Percentiles rank a stretch among this genome's conserved stretches.
Evolutionary conservation across 345 rosid genomes (phyloP).

Genomic region (Dipteronia dyeriana): DNA sequence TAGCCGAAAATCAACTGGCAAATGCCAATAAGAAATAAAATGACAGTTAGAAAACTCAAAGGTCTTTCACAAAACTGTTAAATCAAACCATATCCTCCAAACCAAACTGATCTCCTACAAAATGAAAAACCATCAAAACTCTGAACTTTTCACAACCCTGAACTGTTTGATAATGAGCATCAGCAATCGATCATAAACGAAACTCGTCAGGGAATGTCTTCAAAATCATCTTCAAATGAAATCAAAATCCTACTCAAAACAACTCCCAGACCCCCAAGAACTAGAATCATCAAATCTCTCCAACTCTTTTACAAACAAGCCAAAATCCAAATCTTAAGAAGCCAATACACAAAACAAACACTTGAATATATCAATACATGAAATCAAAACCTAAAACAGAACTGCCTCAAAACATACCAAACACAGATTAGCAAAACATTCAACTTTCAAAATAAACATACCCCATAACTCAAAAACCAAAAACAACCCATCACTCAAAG

Average conservation of each 20-base stretch:
- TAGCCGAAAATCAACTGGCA: constrained; percentile 3
- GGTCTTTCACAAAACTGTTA: neutral
- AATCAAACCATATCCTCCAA: constrained; percentile 18
- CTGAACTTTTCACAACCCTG: neutral
- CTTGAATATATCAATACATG: too few species aligned
- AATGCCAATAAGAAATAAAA: neutral
- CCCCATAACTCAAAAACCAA: too few species aligned
- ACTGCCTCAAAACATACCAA: too few species aligned
- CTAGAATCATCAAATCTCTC: constrained; percentile 6
- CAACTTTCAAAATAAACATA: too few species aligned
- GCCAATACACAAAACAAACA: too few species aligned
- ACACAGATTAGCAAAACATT: too few species aligned
- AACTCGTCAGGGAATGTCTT: neutral
- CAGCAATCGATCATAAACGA: too few species aligned
- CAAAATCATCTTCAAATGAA: constrained; percentile 13
- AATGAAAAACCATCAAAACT: neutral
- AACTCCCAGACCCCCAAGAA: neutral
- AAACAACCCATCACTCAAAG: too few species aligned
- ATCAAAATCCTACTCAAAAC: constrained; percentile 2
- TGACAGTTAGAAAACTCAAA: neutral
- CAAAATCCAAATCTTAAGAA: too few species aligned
- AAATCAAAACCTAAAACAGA: neutral
- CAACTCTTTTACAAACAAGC: constrained; percentile 3
- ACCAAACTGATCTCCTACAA: constrained; percentile 16
- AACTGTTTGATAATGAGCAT: too few species aligned